Evolutionary conservation across 306 rosid genomes (phyloP).

Genomic region (Quercus suber): DNA sequence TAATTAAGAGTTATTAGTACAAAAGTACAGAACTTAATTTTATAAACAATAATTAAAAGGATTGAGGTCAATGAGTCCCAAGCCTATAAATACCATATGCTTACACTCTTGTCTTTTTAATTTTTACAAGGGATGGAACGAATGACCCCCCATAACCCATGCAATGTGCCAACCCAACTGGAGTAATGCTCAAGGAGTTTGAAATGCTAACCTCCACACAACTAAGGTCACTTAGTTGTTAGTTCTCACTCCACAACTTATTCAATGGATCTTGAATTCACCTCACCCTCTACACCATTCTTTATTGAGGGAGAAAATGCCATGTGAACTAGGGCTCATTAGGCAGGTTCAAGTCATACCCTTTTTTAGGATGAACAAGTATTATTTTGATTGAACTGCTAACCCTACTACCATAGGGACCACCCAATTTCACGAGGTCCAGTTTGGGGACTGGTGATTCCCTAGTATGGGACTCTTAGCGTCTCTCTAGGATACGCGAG

Average conservation of each 20-base stretch:
- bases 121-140: not conserved
- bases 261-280: too few species aligned
- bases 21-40: not conserved
- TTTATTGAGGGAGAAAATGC: not conserved
- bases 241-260: too few species aligned
- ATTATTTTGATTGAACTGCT: too few species aligned
- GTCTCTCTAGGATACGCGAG: too few species aligned
- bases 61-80: not conserved
- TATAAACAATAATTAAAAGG: not conserved
- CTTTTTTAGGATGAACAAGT: too few species aligned
- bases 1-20: not conserved
- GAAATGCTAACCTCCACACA: not conserved
- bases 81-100: not conserved
- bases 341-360: not conserved
- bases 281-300: too few species aligned
- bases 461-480: too few species aligned
- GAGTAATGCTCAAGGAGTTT: not conserved
- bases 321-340: not conserved
- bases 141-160: not conserved
- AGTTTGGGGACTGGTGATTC: too few species aligned
- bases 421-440: too few species aligned
- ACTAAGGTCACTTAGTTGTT: not conserved
- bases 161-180: conserved; percentile 1
- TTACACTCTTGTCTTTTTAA: not conserved
- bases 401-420: too few species aligned